These are phyloP conservation scores for Xylariaceae sp. DNA, from an alignment of 2,329 filamentous ascomycete species.

Conservation along the genomic window DNA sequence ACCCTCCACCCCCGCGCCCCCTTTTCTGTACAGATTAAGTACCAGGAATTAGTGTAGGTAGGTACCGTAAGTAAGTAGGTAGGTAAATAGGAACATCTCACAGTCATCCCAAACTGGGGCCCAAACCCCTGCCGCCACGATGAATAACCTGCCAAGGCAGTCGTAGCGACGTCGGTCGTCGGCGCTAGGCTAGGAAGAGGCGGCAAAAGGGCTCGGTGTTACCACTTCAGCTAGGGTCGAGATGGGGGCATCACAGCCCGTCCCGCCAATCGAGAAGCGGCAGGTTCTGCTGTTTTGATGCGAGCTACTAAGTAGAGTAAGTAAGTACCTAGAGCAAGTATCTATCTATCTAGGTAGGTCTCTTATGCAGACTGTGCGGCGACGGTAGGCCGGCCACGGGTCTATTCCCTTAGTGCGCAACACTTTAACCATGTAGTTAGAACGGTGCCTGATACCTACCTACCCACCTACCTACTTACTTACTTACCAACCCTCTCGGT, in stretches of 20 bases:
- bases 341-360: slow-evolving; percentile 4
- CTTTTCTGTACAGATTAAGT: slow-evolving; percentile 1
- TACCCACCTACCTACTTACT: no score
- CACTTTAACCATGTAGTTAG: no score
- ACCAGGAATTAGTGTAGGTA: no score
- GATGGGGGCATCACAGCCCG: slow-evolving; percentile 4
- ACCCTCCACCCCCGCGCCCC: slow-evolving; percentile 9
- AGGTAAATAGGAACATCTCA: not conserved
- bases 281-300: slow-evolving; percentile 10
- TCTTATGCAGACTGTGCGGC: slow-evolving; percentile 4
- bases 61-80: not conserved
- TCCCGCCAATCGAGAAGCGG: slow-evolving; percentile 9
- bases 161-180: slow-evolving; percentile 3
- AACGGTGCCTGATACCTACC: no score
- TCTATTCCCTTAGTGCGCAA: not conserved
- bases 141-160: slow-evolving; percentile 8
- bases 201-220: slow-evolving; percentile 12
- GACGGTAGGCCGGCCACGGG: not conserved
- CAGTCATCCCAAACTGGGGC: not conserved
- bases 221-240: not conserved
- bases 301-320: not conserved
- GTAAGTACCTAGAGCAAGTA: no score
- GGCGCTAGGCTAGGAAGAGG: not conserved
- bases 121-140: slow-evolving; percentile 6
- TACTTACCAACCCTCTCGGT: not conserved